phyloP scores from a whole-genome alignment of 2,329 filamentous ascomycete species.

The Chaetomium olivaceum region DNA sequence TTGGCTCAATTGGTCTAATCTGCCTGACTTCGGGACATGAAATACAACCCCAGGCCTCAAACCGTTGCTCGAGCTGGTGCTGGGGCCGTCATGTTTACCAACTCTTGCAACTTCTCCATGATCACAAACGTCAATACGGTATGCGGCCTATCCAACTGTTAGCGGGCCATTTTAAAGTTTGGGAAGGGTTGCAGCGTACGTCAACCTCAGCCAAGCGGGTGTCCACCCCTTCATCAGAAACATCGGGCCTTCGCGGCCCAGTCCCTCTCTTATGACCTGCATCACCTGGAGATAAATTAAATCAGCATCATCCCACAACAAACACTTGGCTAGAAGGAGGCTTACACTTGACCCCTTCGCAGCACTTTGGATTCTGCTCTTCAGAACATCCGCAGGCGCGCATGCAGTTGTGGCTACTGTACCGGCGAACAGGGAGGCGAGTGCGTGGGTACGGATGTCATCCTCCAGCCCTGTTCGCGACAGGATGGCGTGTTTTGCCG shows the following conservation, averaged over 20 bases:
- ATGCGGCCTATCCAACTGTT: slow-evolving; percentile 22
- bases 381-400: slow-evolving; percentile 28
- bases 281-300: slow-evolving; percentile 22
- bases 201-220: slow-evolving; percentile 15
- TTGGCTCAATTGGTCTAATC: slow-evolving; percentile 54
- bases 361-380: slow-evolving; percentile 30
- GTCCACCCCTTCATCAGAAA: slow-evolving; percentile 32
- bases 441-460: slow-evolving; percentile 30
- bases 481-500: slow-evolving; percentile 25
- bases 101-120: slow-evolving; percentile 31
- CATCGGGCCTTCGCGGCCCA: slow-evolving; percentile 24
- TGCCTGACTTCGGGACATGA: slow-evolving; percentile 45
- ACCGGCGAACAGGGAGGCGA: slow-evolving; percentile 25
- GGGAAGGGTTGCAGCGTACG: background rate
- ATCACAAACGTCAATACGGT: slow-evolving; percentile 32
- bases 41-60: background rate
- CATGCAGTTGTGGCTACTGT: slow-evolving; percentile 29
- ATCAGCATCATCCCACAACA: background rate
- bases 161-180: background rate
- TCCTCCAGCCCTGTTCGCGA: slow-evolving; percentile 23
- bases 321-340: no score
- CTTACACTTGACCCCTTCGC: slow-evolving; percentile 26
- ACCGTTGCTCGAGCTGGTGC: slow-evolving; percentile 18
- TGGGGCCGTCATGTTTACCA: slow-evolving; percentile 19
- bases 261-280: slow-evolving; percentile 27